Conservation (phyloP, 2,329 filamentous ascomycete species). For the Colletotrichum sp. region DNA sequence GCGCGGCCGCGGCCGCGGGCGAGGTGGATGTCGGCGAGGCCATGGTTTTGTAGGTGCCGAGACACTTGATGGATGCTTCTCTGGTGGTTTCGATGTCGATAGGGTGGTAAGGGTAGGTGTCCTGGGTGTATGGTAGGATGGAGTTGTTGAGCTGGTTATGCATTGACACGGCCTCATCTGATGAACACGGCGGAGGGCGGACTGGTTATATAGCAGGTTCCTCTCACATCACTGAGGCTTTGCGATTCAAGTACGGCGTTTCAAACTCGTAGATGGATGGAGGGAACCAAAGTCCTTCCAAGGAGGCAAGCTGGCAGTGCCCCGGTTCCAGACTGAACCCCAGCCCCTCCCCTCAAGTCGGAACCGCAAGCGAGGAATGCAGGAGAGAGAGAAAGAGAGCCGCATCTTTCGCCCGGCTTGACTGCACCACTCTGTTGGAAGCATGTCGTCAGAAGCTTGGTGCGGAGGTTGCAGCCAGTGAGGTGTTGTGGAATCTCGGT, state of each 20-base stretch:
- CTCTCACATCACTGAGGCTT: not conserved
- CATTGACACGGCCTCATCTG: not conserved
- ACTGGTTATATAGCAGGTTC: not conserved
- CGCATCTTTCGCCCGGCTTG: not conserved
- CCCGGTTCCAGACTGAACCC: not conserved
- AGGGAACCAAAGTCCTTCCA: not conserved
- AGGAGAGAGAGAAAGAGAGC: not conserved
- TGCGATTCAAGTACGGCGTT: not conserved
- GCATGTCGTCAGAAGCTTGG: not conserved
- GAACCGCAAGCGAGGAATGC: not conserved
- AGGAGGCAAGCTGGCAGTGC: not conserved
- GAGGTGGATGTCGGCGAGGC: not conserved
- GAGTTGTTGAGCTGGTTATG: not conserved
- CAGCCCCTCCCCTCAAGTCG: not conserved
- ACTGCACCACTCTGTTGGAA: not conserved
- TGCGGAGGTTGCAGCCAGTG: not conserved
- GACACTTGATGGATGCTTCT: conserved; percentile 13
- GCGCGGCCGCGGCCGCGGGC: not conserved
- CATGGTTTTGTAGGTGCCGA: conserved; percentile 9
- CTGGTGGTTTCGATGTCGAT: not conserved
- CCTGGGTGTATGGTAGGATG: not conserved
- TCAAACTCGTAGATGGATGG: not conserved
- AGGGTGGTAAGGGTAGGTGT: not conserved
- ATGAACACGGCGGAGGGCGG: not conserved
- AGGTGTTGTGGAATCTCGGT: conserved; percentile 10